Base-by-base conservation (phyloP, 768 basidiomycete genomes). In the Amanita jacksonii region DNA sequence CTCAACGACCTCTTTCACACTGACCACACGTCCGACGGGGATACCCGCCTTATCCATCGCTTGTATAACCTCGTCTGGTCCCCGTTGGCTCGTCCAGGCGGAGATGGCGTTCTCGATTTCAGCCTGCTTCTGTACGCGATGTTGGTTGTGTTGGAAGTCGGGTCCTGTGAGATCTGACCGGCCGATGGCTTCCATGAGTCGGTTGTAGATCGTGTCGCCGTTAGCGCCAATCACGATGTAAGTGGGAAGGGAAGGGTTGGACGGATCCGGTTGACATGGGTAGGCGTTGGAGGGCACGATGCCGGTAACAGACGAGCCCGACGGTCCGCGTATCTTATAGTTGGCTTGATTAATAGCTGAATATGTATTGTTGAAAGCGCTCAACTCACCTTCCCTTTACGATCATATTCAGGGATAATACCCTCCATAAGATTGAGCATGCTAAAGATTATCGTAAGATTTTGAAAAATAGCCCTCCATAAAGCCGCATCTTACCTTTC, bases 401-500 rank as follows among this genome's bases (percentile, higher is more conserved):
- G 76, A 55, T 83, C 79, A 45, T 79, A 83, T 58, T 81, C 82
- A 8, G 82, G 82, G 38, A 83, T 76, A 47, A 85, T 75, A 2
- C 82, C 81, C 52, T 84, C 82, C 82, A 83, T 85, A 38, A 82
- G 60, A 53, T 82, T 85, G 3, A 84, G 60, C 81, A 84, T 83
- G 52, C 81, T 84, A 45, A 15, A 9, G 15, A n/a, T 8, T 20
- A 8, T 20, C n/a, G 12, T 23, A 16, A 33, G 30, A 3, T 5
- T 3, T 30, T 12, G 3, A 19, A 22, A 18, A 22, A 23, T 5
- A 16, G 18, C 8, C n/a, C n/a, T n/a, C 10, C 18, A 34, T 35
- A 8, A 20, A 53, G 34, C 38, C 15, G n/a, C 22, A 20, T n/a
- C 43, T 3, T 35, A 72, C 81, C 81, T 83, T 54, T 84, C 81